Conservation (phyloP, 2,329 filamentous ascomycete species). For the Pestalotiopsis fici region DNA sequence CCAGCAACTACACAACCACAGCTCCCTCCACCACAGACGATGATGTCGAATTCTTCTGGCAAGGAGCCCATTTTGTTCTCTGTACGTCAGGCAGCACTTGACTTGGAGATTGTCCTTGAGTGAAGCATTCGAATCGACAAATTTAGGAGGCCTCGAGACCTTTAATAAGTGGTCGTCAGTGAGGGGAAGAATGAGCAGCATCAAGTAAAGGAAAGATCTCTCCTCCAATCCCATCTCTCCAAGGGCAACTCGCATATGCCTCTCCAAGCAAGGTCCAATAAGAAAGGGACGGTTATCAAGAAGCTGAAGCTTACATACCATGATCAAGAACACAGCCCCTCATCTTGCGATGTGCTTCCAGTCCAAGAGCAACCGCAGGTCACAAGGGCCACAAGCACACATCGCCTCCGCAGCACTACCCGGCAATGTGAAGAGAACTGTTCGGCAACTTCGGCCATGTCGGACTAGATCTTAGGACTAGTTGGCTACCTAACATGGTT, state of each 20-base stretch:
- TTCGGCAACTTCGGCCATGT: background rate
- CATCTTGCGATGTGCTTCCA: background rate
- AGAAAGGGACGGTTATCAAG: background rate
- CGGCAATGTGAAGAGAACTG: background rate
- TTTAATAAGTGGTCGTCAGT: background rate
- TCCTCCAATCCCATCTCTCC: background rate
- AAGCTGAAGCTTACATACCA: background rate
- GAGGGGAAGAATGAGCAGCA: background rate
- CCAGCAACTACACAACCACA: conserved; percentile 61
- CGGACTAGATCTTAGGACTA: background rate
- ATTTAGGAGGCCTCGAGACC: background rate
- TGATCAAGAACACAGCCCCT: background rate
- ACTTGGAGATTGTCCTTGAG: background rate
- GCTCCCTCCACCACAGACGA: conserved; percentile 75
- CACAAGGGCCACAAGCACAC: background rate
- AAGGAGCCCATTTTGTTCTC: conserved; percentile 39
- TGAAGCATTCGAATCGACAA: background rate
- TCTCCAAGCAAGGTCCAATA: background rate
- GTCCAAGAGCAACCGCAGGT: background rate
- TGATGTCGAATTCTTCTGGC: conserved; percentile 80
- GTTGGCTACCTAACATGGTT: background rate
- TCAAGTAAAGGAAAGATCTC: background rate
- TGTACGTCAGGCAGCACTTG: background rate
- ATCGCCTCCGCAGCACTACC: background rate
- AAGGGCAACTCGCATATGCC: background rate